Evolutionary conservation across 2,329 filamentous ascomycete genomes (phyloP), one percentile per base, ranked within the genome.

Genomic region (Sclerotiophoma versabilis): DNA sequence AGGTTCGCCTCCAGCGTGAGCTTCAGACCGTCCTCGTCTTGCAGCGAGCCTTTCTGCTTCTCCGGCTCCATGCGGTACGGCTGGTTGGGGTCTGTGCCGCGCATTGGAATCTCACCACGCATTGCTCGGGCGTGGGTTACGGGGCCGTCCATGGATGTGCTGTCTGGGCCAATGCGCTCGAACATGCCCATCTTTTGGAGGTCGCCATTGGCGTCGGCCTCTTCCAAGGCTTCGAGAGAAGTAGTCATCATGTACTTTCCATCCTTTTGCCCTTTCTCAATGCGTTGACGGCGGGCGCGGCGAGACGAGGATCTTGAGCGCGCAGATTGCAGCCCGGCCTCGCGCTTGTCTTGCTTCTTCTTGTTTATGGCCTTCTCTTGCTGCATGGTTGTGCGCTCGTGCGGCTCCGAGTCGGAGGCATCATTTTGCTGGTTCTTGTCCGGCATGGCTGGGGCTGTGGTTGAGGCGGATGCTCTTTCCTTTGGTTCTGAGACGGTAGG

Each of bases 1-100:
- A 95, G 80, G 75, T 93, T 92, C 49, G 92, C 78, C 70, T 93
- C 91, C 19, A 95, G 78, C 30, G 87, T 84, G 70, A 93, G 75
- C 72, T 87, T 87, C 70, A 92, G 75, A 32, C 89, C 88, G 66
- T 92, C 87, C 55, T 84, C 77, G 43, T 84, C 81, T 42, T 81
- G 79, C 47, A 81, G 61, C 7, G 66, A 63, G 47, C 62, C 50
- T 68, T 44, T 76, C 80, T 67, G 81, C 79, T 65, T 75, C 70
- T 63, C 62, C 64, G 75, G 68, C 19, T 70, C 64, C 69, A 72
- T 69, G 26, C 65, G 73, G 57, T 80, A 78, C 6, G 79, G 77
- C 63, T 83, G 79, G 46, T 81, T 77, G 8, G 81, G 81, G 59
- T 83, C 78, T 29, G 78, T 77, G 12, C 79, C 79, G 44, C 82